Base-by-base conservation (phyloP, 352 stramenopile genomes). In the Plasmopara viticola region DNA sequence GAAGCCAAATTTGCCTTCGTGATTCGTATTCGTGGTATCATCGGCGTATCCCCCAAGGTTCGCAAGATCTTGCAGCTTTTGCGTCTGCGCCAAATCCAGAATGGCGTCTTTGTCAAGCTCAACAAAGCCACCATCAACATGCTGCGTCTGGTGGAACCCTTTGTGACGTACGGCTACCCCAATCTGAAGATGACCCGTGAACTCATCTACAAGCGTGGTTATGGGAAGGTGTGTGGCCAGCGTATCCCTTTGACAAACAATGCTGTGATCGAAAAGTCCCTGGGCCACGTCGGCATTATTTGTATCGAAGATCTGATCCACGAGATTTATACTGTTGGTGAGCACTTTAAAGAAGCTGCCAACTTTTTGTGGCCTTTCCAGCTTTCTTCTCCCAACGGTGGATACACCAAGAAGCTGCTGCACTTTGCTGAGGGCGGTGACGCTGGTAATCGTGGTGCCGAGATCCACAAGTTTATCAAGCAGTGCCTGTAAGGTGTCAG, bases 341-440 rank as follows among this genome's bases (percentile, higher is more conserved):
- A 97, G 51, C 70, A 99, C 88, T 99, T 99, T 92, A 99, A 99
- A 88, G 65, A 97, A 65, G 96, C 91, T 45, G 95, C 96, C 56
- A 99, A 99, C 94, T 99, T 99, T 80, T 85, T 99, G 55, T 99
- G 96, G 96, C 96, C 97, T 13, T 98, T 99, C 90, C 98, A 99
- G 91, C 84, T 99, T 34, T 98, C 94, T 64, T 97, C 88, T 45
- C 96, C 96, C 37, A 97, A 90, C 64, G 96, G 92, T 38, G 90
- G 91, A 58, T 97, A 96, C 87, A 94, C 74, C 62, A 87, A 97
- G 77, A 97, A 97, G 86, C 79, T 96, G 18, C 76, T 95, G 31
- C 92, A 97, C 86, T 97, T 95, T 54, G 90, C 87, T 50, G 90
- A 97, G 68, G 90, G 88, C 58, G 92, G 92, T 55, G 87, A 98